These are phyloP conservation scores for Orobanche coerulescens DNA, from an alignment of 257 asterid species.

Conservation along the genomic window DNA sequence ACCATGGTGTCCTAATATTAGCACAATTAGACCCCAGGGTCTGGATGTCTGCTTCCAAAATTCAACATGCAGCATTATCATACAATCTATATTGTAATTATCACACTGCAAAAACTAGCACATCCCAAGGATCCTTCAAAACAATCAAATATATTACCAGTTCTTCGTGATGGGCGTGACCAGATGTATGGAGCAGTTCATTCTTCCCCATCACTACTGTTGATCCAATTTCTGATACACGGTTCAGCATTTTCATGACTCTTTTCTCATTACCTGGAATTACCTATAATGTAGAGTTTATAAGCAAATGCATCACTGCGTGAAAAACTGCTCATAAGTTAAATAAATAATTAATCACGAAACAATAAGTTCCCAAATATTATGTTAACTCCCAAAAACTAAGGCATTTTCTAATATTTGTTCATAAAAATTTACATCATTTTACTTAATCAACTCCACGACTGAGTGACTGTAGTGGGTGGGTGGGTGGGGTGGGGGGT, in stretches of 20 bases:
- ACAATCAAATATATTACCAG: conserved; percentile 49
- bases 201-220: conserved; percentile 91
- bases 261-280: conserved; percentile 97
- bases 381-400: background rate
- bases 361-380: background rate
- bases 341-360: conserved; percentile 1
- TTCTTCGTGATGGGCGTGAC: conserved; percentile 97
- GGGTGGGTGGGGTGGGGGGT: too few relatives aligned
- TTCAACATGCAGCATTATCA: background rate
- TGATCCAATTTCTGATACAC: conserved; percentile 89
- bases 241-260: conserved; percentile 94
- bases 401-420: background rate
- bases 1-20: conserved; percentile 5
- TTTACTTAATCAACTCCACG: background rate
- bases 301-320: conserved; percentile 15
- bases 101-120: conserved; percentile 15
- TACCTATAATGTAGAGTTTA: conserved; percentile 46
- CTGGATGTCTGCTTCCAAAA: background rate
- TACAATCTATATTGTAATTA: background rate
- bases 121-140: conserved; percentile 14
- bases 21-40: background rate
- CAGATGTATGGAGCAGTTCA: conserved; percentile 88
- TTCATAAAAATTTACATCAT: background rate
- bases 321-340: conserved; percentile 10
- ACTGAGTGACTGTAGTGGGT: too few relatives aligned